Conservation (phyloP, 208 protist genomes). For the Trypanosoma cruzi region DNA sequence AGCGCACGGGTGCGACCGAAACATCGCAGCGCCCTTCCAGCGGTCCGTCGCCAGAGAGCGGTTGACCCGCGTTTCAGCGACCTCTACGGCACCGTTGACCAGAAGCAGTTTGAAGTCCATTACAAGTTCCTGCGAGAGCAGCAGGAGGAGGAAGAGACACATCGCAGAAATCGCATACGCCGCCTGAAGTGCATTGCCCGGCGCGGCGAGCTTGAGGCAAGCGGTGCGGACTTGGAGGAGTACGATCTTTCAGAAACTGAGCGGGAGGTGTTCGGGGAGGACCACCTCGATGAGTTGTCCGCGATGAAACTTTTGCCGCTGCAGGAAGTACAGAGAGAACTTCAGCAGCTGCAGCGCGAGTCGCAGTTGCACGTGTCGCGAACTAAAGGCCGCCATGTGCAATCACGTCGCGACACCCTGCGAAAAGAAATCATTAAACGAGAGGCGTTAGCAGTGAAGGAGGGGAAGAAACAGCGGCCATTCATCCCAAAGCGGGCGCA, state of each 20-base stretch:
- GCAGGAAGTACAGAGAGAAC: conserved; percentile 47
- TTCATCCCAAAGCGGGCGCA: conserved; percentile 84
- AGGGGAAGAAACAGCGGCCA: conserved; percentile 60
- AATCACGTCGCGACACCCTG: conserved; percentile 44
- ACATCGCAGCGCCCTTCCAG: not conserved
- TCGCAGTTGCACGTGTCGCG: conserved; percentile 64
- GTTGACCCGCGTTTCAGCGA: conserved; percentile 86
- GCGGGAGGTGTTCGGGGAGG: conserved; percentile 73
- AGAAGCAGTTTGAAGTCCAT: conserved; percentile 62
- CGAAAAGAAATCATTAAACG: conserved; percentile 64
- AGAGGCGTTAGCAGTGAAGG: conserved; percentile 72
- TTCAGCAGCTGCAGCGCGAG: conserved; percentile 69
- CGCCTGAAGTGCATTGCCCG: conserved; percentile 69
- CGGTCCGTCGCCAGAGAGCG: conserved; percentile 13
- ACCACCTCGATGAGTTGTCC: conserved; percentile 58
- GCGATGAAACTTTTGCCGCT: conserved; percentile 63
- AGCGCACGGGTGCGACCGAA: conserved; percentile 61
- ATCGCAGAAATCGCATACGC: conserved; percentile 62
- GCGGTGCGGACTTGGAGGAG: conserved; percentile 69
- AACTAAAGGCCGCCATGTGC: conserved; percentile 40
- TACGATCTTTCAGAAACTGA: conserved; percentile 86
- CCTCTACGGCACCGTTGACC: conserved; percentile 53
- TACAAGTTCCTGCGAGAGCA: conserved; percentile 84
- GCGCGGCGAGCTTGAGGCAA: conserved; percentile 67
- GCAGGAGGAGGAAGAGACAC: conserved; percentile 70